These are phyloP conservation scores for Claviceps africana DNA, from an alignment of 2,329 filamentous ascomycete genomes.

Conservation along the genomic window DNA sequence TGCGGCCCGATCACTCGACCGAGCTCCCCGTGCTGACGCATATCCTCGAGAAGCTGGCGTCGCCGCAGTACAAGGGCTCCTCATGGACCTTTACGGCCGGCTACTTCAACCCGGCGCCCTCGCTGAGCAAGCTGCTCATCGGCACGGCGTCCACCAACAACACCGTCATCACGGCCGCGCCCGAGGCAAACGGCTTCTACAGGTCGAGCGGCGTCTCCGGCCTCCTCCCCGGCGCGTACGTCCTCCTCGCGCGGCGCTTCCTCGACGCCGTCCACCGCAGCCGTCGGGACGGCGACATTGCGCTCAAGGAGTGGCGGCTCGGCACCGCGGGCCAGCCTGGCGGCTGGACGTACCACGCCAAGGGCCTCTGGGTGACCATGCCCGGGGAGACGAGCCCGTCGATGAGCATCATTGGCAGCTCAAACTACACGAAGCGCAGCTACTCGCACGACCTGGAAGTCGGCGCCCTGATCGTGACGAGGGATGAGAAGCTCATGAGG, in stretches of 20 bases:
- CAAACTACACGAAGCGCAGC: conserved; percentile 89
- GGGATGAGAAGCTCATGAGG: conserved; percentile 54
- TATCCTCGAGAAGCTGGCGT: conserved; percentile 55
- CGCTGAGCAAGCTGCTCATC: conserved; percentile 67
- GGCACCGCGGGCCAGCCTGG: conserved; percentile 68
- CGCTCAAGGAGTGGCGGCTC: conserved; percentile 74
- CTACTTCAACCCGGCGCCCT: conserved; percentile 93
- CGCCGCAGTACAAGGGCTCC: conserved; percentile 48
- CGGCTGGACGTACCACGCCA: conserved; percentile 97
- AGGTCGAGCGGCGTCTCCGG: conserved; percentile 76
- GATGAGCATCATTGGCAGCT: conserved; percentile 76
- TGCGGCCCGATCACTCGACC: conserved; percentile 68
- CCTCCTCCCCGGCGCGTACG: conserved; percentile 84
- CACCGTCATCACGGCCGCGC: conserved; percentile 82
- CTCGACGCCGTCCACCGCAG: conserved; percentile 41
- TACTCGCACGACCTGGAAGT: conserved; percentile 88
- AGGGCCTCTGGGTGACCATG: conserved; percentile 81
- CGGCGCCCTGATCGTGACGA: conserved; percentile 74
- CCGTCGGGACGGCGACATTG: conserved; percentile 41
- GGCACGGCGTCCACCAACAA: conserved; percentile 54
- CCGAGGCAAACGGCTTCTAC: conserved; percentile 92
- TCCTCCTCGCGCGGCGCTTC: conserved; percentile 72
- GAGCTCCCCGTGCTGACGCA: conserved; percentile 71
- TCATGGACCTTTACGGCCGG: conserved; percentile 95
- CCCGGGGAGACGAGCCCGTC: conserved; percentile 52